Evolutionary conservation across 768 basidiomycete genomes (phyloP).

Genomic region (Saitozyma podzolica): DNA sequence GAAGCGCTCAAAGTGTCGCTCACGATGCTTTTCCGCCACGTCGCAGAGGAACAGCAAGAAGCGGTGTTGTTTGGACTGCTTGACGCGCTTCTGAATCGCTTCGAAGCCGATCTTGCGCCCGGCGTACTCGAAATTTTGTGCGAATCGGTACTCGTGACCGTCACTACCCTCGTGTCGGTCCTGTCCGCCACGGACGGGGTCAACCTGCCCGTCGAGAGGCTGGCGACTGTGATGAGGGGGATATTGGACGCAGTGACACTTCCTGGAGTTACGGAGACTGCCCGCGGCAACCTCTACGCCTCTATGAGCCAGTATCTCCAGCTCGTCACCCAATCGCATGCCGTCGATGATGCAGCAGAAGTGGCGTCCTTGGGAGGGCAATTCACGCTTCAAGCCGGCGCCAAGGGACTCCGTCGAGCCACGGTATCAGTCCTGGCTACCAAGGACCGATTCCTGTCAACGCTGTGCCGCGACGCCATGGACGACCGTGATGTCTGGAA

Average conservation of each 20-base stretch:
- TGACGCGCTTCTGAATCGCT: slow-evolving; percentile 70
- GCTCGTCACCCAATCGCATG: slow-evolving; percentile 56
- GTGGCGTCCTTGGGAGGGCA: slow-evolving; percentile 15
- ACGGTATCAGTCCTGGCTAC: slow-evolving; percentile 66
- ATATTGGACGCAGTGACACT: slow-evolving; percentile 74
- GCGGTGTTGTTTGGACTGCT: slow-evolving; percentile 87
- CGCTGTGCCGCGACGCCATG: slow-evolving; percentile 83
- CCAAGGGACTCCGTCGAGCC: slow-evolving; percentile 56
- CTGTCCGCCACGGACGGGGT: slow-evolving; percentile 43
- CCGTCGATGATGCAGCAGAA: slow-evolving; percentile 26
- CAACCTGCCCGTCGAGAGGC: slow-evolving; percentile 72
- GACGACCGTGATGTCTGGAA: slow-evolving; percentile 97
- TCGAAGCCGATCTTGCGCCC: slow-evolving; percentile 68
- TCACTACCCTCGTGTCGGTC: slow-evolving; percentile 71
- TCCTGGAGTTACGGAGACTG: slow-evolving; percentile 75
- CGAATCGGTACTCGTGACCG: slow-evolving; percentile 74
- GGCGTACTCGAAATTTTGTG: slow-evolving; percentile 78
- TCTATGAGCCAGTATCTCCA: slow-evolving; percentile 85
- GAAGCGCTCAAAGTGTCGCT: slow-evolving; percentile 79
- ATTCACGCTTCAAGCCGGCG: slow-evolving; percentile 49
- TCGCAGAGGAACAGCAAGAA: slow-evolving; percentile 79
- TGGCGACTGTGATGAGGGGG: slow-evolving; percentile 70
- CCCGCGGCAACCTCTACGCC: slow-evolving; percentile 93
- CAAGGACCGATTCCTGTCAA: slow-evolving; percentile 70
- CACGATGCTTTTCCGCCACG: slow-evolving; percentile 77